Percentiles rank a stretch among this genome's conserved stretches.
Conservation (phyloP, 208 protist species). For the Leishmania braziliensis region DNA sequence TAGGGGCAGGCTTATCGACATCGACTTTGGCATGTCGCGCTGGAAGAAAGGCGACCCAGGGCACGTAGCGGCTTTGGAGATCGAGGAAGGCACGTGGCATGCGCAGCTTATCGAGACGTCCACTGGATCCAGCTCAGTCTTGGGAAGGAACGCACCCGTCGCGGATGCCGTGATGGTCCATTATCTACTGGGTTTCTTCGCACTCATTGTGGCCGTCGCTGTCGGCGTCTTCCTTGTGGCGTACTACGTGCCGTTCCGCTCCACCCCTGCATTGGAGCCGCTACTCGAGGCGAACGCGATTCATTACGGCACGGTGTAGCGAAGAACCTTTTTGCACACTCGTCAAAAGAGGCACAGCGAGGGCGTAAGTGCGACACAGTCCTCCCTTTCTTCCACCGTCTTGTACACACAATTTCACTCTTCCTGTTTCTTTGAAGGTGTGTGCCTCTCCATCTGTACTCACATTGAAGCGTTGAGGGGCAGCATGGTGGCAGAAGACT, state of each 20-base stretch:
- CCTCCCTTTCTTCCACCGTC: background rate
- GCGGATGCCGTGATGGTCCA: constrained; percentile 13
- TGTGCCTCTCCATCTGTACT: background rate
- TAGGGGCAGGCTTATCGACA: constrained; percentile 71
- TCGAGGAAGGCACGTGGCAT: constrained; percentile 77
- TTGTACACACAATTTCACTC: background rate
- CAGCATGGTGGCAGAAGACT: background rate
- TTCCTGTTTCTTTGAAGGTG: background rate
- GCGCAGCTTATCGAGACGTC: constrained; percentile 74
- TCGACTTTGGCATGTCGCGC: constrained; percentile 90
- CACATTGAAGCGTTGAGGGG: background rate
- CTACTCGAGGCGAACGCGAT: constrained; percentile 13
- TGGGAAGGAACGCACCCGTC: background rate
- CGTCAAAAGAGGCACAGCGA: background rate
- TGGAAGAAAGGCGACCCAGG: constrained; percentile 90
- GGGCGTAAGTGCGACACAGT: background rate
- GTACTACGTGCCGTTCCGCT: constrained; percentile 20
- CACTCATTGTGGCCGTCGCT: constrained; percentile 19
- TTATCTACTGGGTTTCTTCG: constrained; percentile 19
- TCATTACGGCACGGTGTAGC: constrained; percentile 26
- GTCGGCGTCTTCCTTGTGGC: constrained; percentile 17
- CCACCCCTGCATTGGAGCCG: constrained; percentile 2
- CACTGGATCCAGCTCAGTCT: constrained; percentile 29
- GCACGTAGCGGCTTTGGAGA: constrained; percentile 85
- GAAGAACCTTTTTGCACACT: too few species aligned